Evolutionary conservation across 2,329 filamentous ascomycete species (phyloP), one percentile per base, ranked within the genome.

Genomic region (Orbilia oligospora): DNA sequence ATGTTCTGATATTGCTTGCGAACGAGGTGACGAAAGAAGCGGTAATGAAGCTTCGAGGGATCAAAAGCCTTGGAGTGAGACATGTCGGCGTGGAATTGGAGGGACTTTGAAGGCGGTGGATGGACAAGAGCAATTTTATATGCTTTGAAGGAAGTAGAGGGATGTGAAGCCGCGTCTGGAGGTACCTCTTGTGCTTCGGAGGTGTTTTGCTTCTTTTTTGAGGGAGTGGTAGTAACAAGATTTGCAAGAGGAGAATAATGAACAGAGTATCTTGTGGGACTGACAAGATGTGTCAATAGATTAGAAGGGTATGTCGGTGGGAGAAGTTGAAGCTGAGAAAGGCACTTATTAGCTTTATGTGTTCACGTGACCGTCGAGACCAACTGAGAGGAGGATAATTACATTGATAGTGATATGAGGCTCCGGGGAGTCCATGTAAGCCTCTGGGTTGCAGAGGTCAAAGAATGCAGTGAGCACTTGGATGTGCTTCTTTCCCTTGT

Each of bases 1-100:
- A 79, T 73, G 56, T 75, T 79, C 33, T 71, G 76, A 14, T 79
- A 79, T 24, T 79, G 76, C 12, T 75, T 79, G 12, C 70, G 55
- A 24, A 75, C 66, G 1, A 79, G 53, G 14, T 75, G 76, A n/a
- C 71, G 76, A 9, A 75, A 30, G 30, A 79, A 61, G 22, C 76
- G 64, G 70, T 75, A 79, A n/a, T 71, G 76, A 30, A 79, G 9
- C 20, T 75, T 79, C 12, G 76, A 75, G 1, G 76, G 55, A 44
- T 79, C 76, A 56, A 79, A 79, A 8, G 76, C 38, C n/a, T 73
- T 70, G 3, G 76, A 46, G 33, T 79, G 76, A 24, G 69, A 55
- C 5, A 61, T 64, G 38, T 79, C 65, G 36, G 76, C 76, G 10
- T 70, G 5, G 20, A 79, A 79, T 51, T 56, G 55, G 3, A 79